Conservation (phyloP, 306 rosid species). For the cucumber (Cucumis sativus) region DNA sequence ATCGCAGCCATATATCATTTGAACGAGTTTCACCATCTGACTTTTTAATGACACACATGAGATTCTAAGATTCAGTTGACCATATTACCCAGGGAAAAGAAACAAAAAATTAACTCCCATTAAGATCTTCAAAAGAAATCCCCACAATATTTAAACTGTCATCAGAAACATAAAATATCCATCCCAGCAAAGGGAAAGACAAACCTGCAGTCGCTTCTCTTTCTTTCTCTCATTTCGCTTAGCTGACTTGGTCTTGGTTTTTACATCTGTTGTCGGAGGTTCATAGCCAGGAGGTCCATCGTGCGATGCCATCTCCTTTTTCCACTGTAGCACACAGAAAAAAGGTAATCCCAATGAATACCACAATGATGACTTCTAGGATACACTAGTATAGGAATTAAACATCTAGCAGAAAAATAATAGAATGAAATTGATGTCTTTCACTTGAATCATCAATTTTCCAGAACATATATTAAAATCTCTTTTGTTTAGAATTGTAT, state of each 20-base stretch:
- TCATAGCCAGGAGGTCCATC: conserved; percentile 82
- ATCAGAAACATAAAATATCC: not conserved
- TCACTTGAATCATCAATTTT: not conserved
- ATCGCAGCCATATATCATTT: not conserved
- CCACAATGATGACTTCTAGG: not conserved
- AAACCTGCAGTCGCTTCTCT: conserved; percentile 82
- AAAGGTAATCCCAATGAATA: not conserved
- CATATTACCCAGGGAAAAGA: not conserved
- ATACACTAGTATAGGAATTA: not conserved
- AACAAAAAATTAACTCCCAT: not conserved
- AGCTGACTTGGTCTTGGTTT: conserved; percentile 71
- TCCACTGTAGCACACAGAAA: conserved; percentile 38
- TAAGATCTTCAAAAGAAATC: not conserved
- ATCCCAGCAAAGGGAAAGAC: not conserved
- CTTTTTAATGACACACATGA: not conserved
- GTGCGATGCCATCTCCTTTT: conserved; percentile 59
- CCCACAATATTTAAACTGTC: not conserved
- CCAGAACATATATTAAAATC: not conserved
- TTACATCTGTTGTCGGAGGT: conserved; percentile 27
- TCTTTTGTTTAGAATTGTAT: not conserved
- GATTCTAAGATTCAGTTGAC: not conserved
- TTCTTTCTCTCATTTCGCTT: conserved; percentile 91
- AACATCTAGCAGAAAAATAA: not conserved
- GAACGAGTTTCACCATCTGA: not conserved
- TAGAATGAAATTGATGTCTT: not conserved